Base-by-base conservation (phyloP, 805 yeast genomes). In the Cyberlindnera euphorbiae region DNA sequence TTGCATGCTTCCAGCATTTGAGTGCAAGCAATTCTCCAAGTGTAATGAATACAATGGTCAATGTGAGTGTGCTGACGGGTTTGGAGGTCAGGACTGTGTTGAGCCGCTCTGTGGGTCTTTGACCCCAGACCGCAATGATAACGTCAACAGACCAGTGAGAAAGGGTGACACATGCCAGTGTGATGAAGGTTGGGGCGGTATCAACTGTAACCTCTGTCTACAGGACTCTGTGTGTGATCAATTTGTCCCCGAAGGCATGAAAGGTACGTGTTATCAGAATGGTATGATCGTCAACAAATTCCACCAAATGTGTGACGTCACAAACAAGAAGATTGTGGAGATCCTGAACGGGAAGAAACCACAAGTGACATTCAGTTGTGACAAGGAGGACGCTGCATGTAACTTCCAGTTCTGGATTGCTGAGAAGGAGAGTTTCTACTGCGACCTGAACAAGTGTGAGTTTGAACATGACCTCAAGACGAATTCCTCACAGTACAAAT, bases 341-440 rank as follows among this genome's bases (percentile, higher is more conserved):
- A 81, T 90, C 31, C 66, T 93, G 46, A 67, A 77, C 13, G 96
- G 96, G 0, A 74, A 77, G 58, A 72, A 70, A 35, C 97, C 98
- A 2, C 95, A 90, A 55, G 96, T 86, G 4, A 88, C 96, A 0
- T 90, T 93, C 61, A 75, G 87, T 26, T 93, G 98, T 65, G 79
- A 85, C 54, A 75, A 69, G 49, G 71, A 82, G 1, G 64, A 75
- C 0, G 71, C 62, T 13, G 60, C 59, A 9, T 93, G 98, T 62
- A 79, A 87, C 56, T 87, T 93, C 63, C 97, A 93, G 60, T 87
- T 93, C 56, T 93, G 98, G 98, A 86, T 93, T 45, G 96, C 81
- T 48, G 77, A 87, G 57, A 65, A 71, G 30, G 98, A 93, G 58
- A 81, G 94, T 41, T 93, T 93, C 59, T 93, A 76, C 58, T 93